These are phyloP conservation scores for Chalaropsis thielavioides DNA, from an alignment of 2,329 filamentous ascomycete genomes.

Conservation along the genomic window DNA sequence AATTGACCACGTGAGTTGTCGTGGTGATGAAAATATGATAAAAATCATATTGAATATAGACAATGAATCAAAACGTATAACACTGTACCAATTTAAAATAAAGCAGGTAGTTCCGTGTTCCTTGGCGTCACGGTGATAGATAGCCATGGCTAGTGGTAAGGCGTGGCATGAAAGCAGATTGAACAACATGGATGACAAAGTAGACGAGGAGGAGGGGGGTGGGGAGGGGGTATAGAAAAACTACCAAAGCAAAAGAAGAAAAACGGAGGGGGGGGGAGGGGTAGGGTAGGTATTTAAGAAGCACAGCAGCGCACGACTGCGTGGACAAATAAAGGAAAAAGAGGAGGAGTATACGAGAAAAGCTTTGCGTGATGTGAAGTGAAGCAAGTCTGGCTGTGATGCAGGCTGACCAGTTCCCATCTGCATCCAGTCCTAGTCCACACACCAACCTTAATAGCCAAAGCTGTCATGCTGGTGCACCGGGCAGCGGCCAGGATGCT, in stretches of 20 bases:
- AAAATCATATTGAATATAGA: neutral
- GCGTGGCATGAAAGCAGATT: neutral
- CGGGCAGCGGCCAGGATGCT: conserved; percentile 48
- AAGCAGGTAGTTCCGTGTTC: neutral
- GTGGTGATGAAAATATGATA: neutral
- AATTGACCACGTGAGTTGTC: too few relatives aligned
- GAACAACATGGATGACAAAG: neutral
- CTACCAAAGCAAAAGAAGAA: neutral
- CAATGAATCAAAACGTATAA: neutral
- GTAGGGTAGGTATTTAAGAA: neutral
- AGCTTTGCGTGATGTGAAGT: neutral
- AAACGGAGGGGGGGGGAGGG: too few relatives aligned
- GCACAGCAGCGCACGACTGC: neutral
- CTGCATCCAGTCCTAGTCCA: neutral
- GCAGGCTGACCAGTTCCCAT: neutral
- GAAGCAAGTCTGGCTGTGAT: neutral
- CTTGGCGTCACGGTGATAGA: neutral
- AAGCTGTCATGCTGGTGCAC: conserved; percentile 51
- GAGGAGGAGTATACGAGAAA: neutral
- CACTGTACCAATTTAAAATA: neutral
- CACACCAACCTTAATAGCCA: conserved; percentile 28
- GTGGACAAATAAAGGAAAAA: neutral
- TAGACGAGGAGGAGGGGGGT: neutral
- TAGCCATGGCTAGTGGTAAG: neutral
- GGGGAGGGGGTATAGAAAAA: neutral